A percentile compares a stretch with the other conserved stretches of the same genome.
Conservation (phyloP, 2,329 filamentous ascomycete genomes). For the Diplodia scrobiculata region DNA sequence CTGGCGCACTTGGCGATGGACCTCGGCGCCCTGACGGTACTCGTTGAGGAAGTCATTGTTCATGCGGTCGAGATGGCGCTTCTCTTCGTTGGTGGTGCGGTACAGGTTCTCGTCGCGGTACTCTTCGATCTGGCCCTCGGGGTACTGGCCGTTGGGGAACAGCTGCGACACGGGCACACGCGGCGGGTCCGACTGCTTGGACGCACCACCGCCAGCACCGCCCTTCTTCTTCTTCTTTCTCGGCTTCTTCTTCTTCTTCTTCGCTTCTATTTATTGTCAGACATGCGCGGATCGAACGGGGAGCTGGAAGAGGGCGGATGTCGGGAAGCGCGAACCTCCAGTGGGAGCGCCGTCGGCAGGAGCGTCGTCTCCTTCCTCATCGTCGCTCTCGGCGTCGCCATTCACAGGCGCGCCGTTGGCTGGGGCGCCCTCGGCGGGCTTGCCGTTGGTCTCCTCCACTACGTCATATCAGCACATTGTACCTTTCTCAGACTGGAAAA, state of each 20-base stretch:
- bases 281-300: neutral
- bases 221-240: constrained; percentile 69
- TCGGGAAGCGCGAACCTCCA: constrained; percentile 27
- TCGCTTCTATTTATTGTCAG: constrained; percentile 55
- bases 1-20: constrained; percentile 84
- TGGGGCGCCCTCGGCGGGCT: constrained; percentile 37
- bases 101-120: constrained; percentile 76
- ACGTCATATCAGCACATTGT: constrained; percentile 11
- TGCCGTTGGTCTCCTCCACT: constrained; percentile 45
- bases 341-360: constrained; percentile 43
- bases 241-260: constrained; percentile 82
- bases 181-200: constrained; percentile 77
- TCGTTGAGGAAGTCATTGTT: constrained; percentile 77
- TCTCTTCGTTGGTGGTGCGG: constrained; percentile 81
- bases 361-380: constrained; percentile 57
- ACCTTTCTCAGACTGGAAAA: neutral
- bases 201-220: constrained; percentile 44
- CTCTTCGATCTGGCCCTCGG: constrained; percentile 75
- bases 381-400: constrained; percentile 50
- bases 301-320: neutral
- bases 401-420: constrained; percentile 23
- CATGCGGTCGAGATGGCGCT: constrained; percentile 77
- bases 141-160: constrained; percentile 72
- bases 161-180: constrained; percentile 72
- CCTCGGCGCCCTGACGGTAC: constrained; percentile 81